A percentile compares a stretch with the other conserved stretches of the same genome.
phyloP scores from a whole-genome alignment of 1,284 basidiomycete genomes.

The Leccinum angustisporum region DNA sequence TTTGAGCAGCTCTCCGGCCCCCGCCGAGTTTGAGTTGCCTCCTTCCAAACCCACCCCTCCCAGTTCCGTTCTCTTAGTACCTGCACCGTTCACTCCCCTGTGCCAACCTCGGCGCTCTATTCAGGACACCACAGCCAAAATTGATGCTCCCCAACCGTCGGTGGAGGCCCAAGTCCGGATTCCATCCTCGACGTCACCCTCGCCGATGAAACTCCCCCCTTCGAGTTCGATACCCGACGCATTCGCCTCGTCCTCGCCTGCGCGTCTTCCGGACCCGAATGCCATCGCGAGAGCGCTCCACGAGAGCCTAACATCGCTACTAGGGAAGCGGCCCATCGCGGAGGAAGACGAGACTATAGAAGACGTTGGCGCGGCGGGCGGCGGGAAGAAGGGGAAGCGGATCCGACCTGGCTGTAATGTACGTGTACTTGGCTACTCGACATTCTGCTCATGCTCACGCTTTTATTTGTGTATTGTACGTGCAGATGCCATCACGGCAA shows the following conservation, averaged over 20 bases:
- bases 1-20: constrained; percentile 30
- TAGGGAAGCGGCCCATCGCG: constrained; percentile 59
- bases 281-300: constrained; percentile 45
- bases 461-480: background rate
- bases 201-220: constrained; percentile 50
- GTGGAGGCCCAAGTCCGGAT: constrained; percentile 34
- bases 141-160: constrained; percentile 17
- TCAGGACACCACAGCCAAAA: background rate
- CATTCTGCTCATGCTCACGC: background rate
- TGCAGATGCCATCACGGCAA: constrained; percentile 39
- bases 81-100: background rate
- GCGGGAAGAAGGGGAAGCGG: constrained; percentile 40
- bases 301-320: constrained; percentile 60
- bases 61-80: background rate
- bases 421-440: constrained; percentile 12
- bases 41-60: constrained; percentile 2
- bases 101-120: background rate
- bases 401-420: constrained; percentile 48
- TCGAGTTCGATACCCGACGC: constrained; percentile 19
- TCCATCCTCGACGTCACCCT: constrained; percentile 62
- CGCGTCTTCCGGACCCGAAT: constrained; percentile 24
- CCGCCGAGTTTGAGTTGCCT: constrained; percentile 4
- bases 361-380: constrained; percentile 2
- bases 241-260: constrained; percentile 23
- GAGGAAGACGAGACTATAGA: constrained; percentile 37